Evolutionary conservation across 2,329 filamentous ascomycete genomes (phyloP), one percentile per base, ranked within the genome.

Genomic region (Purpureocillium lavendulum): DNA sequence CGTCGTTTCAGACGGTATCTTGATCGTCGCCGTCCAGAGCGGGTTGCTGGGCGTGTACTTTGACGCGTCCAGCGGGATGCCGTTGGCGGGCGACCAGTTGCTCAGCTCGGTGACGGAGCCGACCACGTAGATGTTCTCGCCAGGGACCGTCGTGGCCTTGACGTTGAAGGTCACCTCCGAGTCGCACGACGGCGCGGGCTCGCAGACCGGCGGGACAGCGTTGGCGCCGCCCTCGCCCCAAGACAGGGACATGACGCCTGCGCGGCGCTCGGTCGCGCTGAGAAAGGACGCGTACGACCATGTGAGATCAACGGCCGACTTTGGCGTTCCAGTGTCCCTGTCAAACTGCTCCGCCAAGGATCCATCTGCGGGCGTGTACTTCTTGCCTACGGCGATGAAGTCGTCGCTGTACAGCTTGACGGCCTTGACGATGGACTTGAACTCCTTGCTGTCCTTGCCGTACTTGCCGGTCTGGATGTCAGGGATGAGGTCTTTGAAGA

Each of bases 221-320:
- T 52, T 51, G 17, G 45, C 46, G 6, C 33, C 13, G 14, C 14
- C 38, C 36, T 54, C 51, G 9, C 53, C 67, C 77, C 78, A 82
- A 7, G 72, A 67, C 2, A 66, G 61, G 2, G 77, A 74, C 7
- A 77, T 58, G 8, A 70, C 50, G 9, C 68, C 68, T 32, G 65
- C 66, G 30, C 79, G 71, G 26, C 78, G 71, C 21, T 70, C 67
- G 8, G 65, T 61, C 12, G 72, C 71, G 1, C 78, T 78, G 26
- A 85, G 58, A 54, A 85, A 80, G 0, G 80, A 69, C 2, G 80
- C 78, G 47, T 84, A 84, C 0, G 79, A 83, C 81, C 81, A 85
- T 3, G 81, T 84, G n/a, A 85, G 63, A 44, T 86, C 77, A 13
- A 65, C 61, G 3, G 82, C 82, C 1, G 79, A 82, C 3, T 78